Conservation (phyloP, 2,329 filamentous ascomycete species). For the Cladosporium sp. region DNA sequence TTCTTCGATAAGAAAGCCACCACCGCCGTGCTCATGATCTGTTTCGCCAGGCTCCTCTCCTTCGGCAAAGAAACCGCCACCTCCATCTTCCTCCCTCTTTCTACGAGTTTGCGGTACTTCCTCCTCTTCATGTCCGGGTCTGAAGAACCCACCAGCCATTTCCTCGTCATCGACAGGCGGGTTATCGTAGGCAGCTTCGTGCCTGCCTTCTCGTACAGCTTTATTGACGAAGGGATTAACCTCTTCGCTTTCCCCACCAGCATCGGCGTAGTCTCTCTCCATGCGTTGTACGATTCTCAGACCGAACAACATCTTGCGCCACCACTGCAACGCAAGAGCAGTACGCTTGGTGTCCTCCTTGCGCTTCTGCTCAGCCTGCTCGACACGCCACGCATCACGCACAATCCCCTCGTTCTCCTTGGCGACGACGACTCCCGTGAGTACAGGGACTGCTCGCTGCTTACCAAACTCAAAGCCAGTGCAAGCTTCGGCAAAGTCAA, state of each 20-base stretch:
- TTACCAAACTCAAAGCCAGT: conserved; percentile 96
- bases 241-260: conserved; percentile 46
- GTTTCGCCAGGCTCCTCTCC: conserved; percentile 28
- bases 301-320: conserved; percentile 86
- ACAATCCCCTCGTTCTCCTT: conserved; percentile 73
- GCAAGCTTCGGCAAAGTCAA: conserved; percentile 92
- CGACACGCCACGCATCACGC: conserved; percentile 70
- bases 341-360: conserved; percentile 83
- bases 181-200: conserved; percentile 17
- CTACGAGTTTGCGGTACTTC: conserved; percentile 34
- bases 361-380: conserved; percentile 72
- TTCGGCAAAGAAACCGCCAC: conserved; percentile 33
- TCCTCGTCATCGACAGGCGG: conserved; percentile 25
- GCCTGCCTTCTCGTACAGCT: conserved; percentile 28
- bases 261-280: conserved; percentile 70
- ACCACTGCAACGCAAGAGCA: conserved; percentile 70
- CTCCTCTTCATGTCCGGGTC: conserved; percentile 39
- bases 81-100: conserved; percentile 22
- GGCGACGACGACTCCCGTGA: conserved; percentile 86
- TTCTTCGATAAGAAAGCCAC: conserved; percentile 39
- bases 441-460: conserved; percentile 87
- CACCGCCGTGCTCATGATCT: conserved; percentile 32
- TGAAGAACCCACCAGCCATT: conserved; percentile 45
- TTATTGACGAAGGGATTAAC: conserved; percentile 55
- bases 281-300: conserved; percentile 79